phyloP scores from a whole-genome alignment of 495 filamentous ascomycete genomes.

The Lepraria neglecta region DNA sequence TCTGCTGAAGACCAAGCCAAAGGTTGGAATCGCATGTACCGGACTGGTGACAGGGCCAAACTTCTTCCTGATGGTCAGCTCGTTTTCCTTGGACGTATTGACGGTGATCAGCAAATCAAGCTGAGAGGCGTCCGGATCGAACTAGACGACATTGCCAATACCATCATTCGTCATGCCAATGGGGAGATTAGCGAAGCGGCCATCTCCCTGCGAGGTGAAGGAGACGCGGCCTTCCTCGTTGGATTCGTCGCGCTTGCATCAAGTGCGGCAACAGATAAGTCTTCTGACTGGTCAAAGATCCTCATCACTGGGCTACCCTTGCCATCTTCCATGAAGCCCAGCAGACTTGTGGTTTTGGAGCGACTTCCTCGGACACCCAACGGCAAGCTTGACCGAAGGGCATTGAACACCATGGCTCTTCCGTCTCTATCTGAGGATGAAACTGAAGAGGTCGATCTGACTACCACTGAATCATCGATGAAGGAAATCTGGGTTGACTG shows the following conservation, averaged over 20 bases:
- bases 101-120: conserved; percentile 46
- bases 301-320: not conserved
- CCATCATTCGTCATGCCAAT: not conserved
- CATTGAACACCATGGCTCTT: not conserved
- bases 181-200: not conserved
- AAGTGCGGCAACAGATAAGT: not conserved
- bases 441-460: not conserved
- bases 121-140: conserved; percentile 47
- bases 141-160: not conserved
- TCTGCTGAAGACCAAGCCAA: conserved; percentile 12
- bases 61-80: conserved; percentile 36
- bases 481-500: not conserved
- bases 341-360: not conserved
- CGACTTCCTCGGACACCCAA: not conserved
- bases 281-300: not conserved
- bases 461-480: not conserved
- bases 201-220: not conserved
- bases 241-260: not conserved
- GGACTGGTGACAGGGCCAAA: conserved; percentile 39
- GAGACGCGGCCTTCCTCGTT: not conserved
- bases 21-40: conserved; percentile 30
- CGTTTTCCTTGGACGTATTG: conserved; percentile 37
- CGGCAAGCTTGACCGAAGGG: not conserved
- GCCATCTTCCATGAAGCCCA: conserved; percentile 1
- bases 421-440: not conserved